Base-by-base conservation (phyloP, 192 early-diverging fungal genomes). In the Linnemannia schmuckeri region DNA sequence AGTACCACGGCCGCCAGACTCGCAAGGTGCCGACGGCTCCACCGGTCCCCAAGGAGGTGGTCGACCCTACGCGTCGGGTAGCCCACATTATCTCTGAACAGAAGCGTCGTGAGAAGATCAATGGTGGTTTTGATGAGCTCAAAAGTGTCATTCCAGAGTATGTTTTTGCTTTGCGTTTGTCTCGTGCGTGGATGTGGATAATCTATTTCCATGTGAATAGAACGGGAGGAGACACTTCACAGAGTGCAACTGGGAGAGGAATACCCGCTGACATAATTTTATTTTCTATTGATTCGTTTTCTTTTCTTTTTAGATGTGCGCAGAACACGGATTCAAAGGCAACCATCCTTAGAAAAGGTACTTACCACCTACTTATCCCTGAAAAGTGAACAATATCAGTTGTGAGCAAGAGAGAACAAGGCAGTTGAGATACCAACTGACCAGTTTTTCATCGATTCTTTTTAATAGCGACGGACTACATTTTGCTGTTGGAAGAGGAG, bases 81-180 rank as follows among this genome's bases (percentile, higher is more conserved):
- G 89, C 89, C 1, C 89, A 90, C 54, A 90, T 90, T 35, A 77
- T 88, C 24, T 85, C 83, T 10, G 89, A 90, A 74, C 87, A 90
- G 77, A 90, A 90, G 78, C 76, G 89, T 12, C 74, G 89, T 22
- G 88, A 88, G 46, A 90, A 90, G 80, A 90, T 90, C 40, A 90
- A 90, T 71, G 80, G 79, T 9, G 89, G 89, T 1, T 90, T 90
- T 78, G 87, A 88, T 52, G 89, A 90, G 70, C 76, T 90, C 24
- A 88, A 88, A 75, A 88, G 83, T 49, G 87, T 85, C 22, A 88
- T 90, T 35, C 89, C 89, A 69, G 85, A 87, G 79, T 86, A 86
- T 6, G 83, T 54, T 37, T 55, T 57, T 49, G 37, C 35, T 52
- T 82, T 57, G n/a, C 15, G 35, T 17, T 74, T 37, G 27, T 55